Base-by-base conservation (phyloP, 768 basidiomycete genomes). In the Suillus lakei region DNA sequence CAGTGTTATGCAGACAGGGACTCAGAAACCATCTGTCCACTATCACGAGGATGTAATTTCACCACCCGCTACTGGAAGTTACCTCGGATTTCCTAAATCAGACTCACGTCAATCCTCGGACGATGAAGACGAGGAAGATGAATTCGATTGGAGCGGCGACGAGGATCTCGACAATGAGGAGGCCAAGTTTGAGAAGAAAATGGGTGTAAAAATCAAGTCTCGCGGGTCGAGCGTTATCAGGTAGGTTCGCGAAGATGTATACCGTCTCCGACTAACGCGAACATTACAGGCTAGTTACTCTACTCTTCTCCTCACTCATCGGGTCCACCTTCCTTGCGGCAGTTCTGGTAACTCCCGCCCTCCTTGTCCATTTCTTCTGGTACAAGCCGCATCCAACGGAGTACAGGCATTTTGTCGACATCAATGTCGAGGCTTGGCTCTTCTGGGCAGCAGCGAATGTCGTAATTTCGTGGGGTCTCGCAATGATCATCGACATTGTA, bases 391-490 rank as follows among this genome's bases (percentile, higher is more conserved):
- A 90, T 62, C 85, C 83, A 8, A 84, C 84, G 21, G 80, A 82
- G 9, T 78, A 86, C 67, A 84, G 90, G 18, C 81, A 79, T 34
- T 90, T 83, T 67, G 83, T 92, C 66, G 84, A 83, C 62, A 83
- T 88, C 67, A 93, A 90, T 73, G 74, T 90, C 53, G 81, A 90
- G 73, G 89, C 90, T 4, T 94, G 92, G 92, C 80, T 93, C 3
- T 91, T 91, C 76, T 94, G 92, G 91, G 87, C 86, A 8, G 92
- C 91, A 5, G 84, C 89, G 44, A 93, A 94, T 74, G 79, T 93
- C 60, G 79, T 91, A 64, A 83, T 92, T 60, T 92, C 91, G 3
- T 94, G 92, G 92, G 89, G 83, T 66, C 86, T 94, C 39, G 92
- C 89, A 23, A 79, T 91, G 78, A 77, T 90, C 65, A 79, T 92